Base-by-base conservation (phyloP, 164 flowering plant species). In the Vitis riparia region DNA sequence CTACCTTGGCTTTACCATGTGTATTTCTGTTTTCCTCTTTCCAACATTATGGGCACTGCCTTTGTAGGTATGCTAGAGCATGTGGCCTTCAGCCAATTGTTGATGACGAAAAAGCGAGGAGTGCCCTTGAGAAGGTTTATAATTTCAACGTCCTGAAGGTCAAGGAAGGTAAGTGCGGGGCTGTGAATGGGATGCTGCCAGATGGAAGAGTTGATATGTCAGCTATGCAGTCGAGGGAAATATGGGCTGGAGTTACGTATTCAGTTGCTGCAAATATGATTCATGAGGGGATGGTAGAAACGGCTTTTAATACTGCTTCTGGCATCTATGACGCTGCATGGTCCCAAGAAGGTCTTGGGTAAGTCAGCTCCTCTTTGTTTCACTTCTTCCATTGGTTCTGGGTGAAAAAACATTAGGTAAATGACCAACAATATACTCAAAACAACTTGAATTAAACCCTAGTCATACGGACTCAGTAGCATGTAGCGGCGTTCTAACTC, bases 41-140 rank as follows among this genome's bases (percentile, higher is more conserved):
- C 2, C 44, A 61, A 32, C 63, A 61, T 61, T 3, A 11, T 61
- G 48, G 44, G 1, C 27, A 11, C 0, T 27, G 44, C 13, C 47
- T 51, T 70, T 74, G 53, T 66, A 92, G 98, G 98, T 93, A 89
- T 80, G 89, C 98, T 27, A 79, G 91, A 76, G 91, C 94, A 30
- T 88, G 94, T 76, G 95, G 92, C 12, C 88, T 93, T 66, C 65
- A 32, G 5, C 88, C 97, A 14, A 85, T 91, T 73, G 93, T 87
- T 10, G 93, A 89, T 32, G 81, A 81, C 32, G 80, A 71, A 13
- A 87, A 88, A 79, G 89, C 85, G 32, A 73, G 70, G 64, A 83
- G 73, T 55, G 84, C 93, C 8, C 87, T 91, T 11, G 81, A 85
- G 68, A 93, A 84, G 71, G 77, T 93, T 30, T 87, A 84, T 71